These are phyloP conservation scores for Microcyclosporella mali DNA, from an alignment of 2,329 filamentous ascomycete genomes.

Conservation along the genomic window DNA sequence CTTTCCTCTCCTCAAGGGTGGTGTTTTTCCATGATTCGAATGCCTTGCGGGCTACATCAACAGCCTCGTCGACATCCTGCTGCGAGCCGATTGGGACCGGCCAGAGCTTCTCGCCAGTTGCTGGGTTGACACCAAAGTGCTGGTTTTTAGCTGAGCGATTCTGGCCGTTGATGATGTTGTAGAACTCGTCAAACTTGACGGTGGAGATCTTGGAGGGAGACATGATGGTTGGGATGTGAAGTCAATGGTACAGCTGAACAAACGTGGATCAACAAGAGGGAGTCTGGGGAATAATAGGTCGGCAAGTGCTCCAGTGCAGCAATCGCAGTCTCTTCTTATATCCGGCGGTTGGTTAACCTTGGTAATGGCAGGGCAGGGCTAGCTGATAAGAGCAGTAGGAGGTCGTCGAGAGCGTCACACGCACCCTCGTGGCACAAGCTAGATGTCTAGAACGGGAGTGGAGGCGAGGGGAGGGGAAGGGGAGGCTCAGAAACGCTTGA, in stretches of 20 bases:
- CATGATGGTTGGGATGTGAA: not conserved
- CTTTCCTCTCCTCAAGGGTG: constrained; percentile 34
- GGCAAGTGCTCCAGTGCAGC: too few relatives aligned
- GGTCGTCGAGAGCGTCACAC: too few relatives aligned
- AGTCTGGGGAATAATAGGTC: too few relatives aligned
- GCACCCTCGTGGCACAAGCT: too few relatives aligned
- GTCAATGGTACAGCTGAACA: not conserved
- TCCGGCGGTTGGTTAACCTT: too few relatives aligned
- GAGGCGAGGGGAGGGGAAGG: too few relatives aligned
- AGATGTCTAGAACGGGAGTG: too few relatives aligned
- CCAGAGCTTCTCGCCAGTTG: constrained; percentile 34
- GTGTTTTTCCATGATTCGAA: constrained; percentile 31
- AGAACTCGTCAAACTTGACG: constrained; percentile 34
- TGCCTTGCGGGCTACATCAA: constrained; percentile 32
- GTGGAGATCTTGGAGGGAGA: constrained; percentile 25
- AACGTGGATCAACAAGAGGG: too few relatives aligned
- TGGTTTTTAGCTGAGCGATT: constrained; percentile 26
- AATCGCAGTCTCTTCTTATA: too few relatives aligned
- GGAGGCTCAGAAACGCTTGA: too few relatives aligned
- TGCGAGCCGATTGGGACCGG: constrained; percentile 33
- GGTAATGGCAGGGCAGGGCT: too few relatives aligned
- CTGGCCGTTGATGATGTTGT: constrained; percentile 37
- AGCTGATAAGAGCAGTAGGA: too few relatives aligned
- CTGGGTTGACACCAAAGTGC: constrained; percentile 32
- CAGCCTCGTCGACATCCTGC: constrained; percentile 36